These are phyloP conservation scores for Taiozyma sp. DNA, from an alignment of 1,139 yeast genomes.

Conservation along the genomic window DNA sequence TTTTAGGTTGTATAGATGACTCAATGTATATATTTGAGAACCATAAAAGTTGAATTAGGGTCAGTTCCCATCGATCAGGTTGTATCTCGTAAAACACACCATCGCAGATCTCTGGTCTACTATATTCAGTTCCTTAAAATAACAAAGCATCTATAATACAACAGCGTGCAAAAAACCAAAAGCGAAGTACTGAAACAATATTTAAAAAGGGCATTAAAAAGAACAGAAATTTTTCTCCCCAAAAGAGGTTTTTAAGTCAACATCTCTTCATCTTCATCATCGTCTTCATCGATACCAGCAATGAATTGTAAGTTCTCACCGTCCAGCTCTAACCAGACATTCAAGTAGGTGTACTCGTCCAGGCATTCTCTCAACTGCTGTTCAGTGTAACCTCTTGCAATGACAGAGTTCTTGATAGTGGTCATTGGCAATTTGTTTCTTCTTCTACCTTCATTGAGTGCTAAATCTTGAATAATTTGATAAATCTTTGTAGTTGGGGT, in stretches of 20 bases:
- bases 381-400: slow-evolving; percentile 81
- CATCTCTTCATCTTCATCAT: slow-evolving; percentile 4
- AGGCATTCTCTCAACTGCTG: slow-evolving; percentile 74
- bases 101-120: too few species aligned
- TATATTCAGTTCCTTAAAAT: too few species aligned
- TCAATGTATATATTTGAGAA: too few species aligned
- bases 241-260: background rate
- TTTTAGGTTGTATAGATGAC: too few species aligned
- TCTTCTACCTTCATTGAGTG: slow-evolving; percentile 38
- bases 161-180: background rate
- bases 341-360: slow-evolving; percentile 62
- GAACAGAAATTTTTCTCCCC: background rate
- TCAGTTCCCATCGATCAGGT: too few species aligned
- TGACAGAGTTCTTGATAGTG: slow-evolving; percentile 59
- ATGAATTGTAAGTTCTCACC: slow-evolving; percentile 39
- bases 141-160: background rate
- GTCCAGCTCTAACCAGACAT: slow-evolving; percentile 73
- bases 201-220: background rate
- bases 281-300: slow-evolving; percentile 27
- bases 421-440: slow-evolving; percentile 46
- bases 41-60: too few species aligned
- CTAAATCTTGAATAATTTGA: slow-evolving; percentile 44
- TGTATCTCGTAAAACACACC: too few species aligned
- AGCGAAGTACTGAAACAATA: background rate
- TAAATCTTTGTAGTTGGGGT: slow-evolving; percentile 45